A percentile compares a stretch with the other conserved stretches of the same genome.
Conservation (phyloP, 805 yeast species). For the Saccharomycopsis oosterbeekiorum region DNA sequence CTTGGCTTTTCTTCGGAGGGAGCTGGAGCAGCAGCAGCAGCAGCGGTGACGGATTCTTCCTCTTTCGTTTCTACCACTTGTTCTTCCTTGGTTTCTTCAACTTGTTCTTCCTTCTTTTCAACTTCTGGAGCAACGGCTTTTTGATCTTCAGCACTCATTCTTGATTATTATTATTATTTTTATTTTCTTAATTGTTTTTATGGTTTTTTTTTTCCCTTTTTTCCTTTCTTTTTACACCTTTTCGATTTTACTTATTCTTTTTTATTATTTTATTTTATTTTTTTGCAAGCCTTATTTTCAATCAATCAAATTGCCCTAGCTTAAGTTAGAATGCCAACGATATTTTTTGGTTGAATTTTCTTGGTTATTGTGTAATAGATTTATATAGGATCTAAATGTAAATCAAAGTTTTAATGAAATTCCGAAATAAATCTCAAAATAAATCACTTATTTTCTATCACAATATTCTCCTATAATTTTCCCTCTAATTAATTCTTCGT, state of each 20-base stretch:
- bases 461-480: not conserved
- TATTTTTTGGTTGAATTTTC: not conserved
- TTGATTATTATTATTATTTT: not conserved
- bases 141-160: slow-evolving; percentile 1
- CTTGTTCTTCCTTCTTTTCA: not conserved
- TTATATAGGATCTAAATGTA: not conserved
- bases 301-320: not conserved
- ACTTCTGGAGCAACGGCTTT: not conserved
- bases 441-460: not conserved
- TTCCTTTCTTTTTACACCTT: not conserved
- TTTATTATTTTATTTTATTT: too few species aligned
- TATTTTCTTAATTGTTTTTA: not conserved
- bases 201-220: not conserved
- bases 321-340: not conserved
- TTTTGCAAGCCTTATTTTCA: not conserved
- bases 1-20: slow-evolving; percentile 1
- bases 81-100: not conserved
- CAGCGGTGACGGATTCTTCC: not conserved
- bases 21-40: not conserved
- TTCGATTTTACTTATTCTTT: not conserved
- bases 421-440: not conserved
- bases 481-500: not conserved
- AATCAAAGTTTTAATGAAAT: not conserved
- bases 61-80: not conserved
- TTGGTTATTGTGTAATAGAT: not conserved